Percentiles rank a stretch among this genome's conserved stretches.
phyloP scores from a whole-genome alignment of 2,329 filamentous ascomycete species.

The Clarireedia monteithiana region DNA sequence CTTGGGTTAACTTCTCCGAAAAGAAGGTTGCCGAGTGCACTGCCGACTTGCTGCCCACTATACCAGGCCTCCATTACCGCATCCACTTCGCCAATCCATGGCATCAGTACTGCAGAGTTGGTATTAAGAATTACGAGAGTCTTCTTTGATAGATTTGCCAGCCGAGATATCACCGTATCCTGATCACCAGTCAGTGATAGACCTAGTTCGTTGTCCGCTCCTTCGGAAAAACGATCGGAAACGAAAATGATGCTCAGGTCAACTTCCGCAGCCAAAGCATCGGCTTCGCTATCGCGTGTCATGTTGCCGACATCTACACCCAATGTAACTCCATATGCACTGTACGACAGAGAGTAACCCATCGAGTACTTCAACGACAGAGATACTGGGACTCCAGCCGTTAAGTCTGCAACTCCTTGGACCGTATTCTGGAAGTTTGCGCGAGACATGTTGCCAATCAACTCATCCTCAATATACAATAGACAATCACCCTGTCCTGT shows the following conservation, averaged over 20 bases:
- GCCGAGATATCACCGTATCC: slow-evolving; percentile 37
- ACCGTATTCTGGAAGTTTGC: neutral
- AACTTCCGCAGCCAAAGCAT: neutral
- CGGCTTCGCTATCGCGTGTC: neutral
- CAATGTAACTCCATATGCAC: neutral
- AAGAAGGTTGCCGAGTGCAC: slow-evolving; percentile 54
- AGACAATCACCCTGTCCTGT: neutral
- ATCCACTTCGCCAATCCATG: slow-evolving; percentile 38
- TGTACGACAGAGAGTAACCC: neutral
- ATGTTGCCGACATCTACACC: neutral
- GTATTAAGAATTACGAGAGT: slow-evolving; percentile 54
- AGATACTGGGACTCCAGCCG: neutral
- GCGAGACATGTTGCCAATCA: neutral
- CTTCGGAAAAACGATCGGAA: neutral
- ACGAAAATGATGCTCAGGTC: neutral
- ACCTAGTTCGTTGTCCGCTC: neutral
- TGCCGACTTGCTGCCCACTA: slow-evolving; percentile 57
- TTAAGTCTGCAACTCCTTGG: neutral
- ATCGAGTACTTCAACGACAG: neutral
- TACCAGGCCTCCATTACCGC: slow-evolving; percentile 39
- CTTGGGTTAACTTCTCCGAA: slow-evolving; percentile 53
- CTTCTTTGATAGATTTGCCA: slow-evolving; percentile 48
- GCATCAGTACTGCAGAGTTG: slow-evolving; percentile 49
- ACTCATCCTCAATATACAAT: neutral
- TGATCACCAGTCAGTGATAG: neutral